Evolutionary conservation across 495 filamentous ascomycete species (phyloP).

Genomic region (Tuber magnatum): DNA sequence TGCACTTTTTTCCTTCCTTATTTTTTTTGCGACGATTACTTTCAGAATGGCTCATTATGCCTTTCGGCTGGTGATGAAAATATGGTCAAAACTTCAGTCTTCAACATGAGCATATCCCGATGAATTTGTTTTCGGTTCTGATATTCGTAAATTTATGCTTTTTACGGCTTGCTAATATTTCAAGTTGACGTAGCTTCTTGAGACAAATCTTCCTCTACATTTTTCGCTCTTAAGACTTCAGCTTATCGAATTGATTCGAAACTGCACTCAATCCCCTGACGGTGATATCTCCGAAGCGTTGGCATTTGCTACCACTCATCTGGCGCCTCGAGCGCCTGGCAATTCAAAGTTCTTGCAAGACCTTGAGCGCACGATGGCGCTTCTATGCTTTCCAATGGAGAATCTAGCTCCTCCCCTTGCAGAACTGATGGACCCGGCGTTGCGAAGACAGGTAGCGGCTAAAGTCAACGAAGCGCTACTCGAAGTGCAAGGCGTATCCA

Average conservation of each 20-base stretch:
- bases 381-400: conserved; percentile 76
- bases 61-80: conserved; percentile 83
- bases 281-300: conserved; percentile 75
- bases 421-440: conserved; percentile 65
- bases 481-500: conserved; percentile 57
- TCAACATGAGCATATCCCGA: conserved; percentile 72
- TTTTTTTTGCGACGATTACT: conserved; percentile 97
- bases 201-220: conserved; percentile 73
- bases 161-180: conserved; percentile 40
- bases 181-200: conserved; percentile 61
- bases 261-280: conserved; percentile 55
- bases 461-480: conserved; percentile 84
- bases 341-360: conserved; percentile 77
- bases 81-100: conserved; percentile 80
- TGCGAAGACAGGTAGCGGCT: conserved; percentile 74
- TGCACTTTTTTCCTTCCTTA: conserved; percentile 53
- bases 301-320: conserved; percentile 74
- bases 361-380: conserved; percentile 84
- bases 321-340: conserved; percentile 72
- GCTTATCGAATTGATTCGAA: conserved; percentile 84
- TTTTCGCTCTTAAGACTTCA: conserved; percentile 87
- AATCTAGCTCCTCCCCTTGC: conserved; percentile 68
- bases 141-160: conserved; percentile 5
- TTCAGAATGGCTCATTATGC: conserved; percentile 52
- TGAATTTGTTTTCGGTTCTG: conserved; percentile 7